Evolutionary conservation across 768 basidiomycete genomes (phyloP), one percentile per base, ranked within the genome.

Genomic region (Suillus subaureus): DNA sequence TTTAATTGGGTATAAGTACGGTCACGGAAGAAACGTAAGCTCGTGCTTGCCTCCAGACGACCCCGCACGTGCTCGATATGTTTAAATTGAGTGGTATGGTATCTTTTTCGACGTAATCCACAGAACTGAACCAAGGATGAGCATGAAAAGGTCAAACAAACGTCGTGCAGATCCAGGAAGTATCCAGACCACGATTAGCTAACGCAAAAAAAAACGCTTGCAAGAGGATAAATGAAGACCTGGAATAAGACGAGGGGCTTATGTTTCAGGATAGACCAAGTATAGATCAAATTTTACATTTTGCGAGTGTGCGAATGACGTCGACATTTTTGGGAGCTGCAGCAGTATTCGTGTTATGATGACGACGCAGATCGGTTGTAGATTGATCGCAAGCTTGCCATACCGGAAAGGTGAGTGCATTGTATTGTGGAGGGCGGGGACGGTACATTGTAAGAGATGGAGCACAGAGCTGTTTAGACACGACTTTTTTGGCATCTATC

Each of bases 61-160:
- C 67, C 31, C 28, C 56, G 60, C 39, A 74, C 64, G 31, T 68
- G 65, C 4, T 58, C 51, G 21, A 54, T 66, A 51, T 72, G 70
- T 52, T 74, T 67, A 63, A 63, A 64, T 21, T 73, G 54, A 1
- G 70, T 51, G 16, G 73, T 7, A 74, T 21, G 21, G 39, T 39
- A 4, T 71, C 70, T 0, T 62, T 74, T 55, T 67, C 65, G 11
- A 75, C 39, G 61, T 54, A 43, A 15, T 61, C 12, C 15, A 74
- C 40, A 35, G 69, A 64, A 6, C 21, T 47, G 31, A 72, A 64
- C 73, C 69, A 69, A 39, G 69, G 58, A 73, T 66, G 55, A 62
- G 61, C 16, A 68, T 61, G n/a, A 67, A 61, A 66, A 74, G 68
- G 35, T 74, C 73, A 1, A 74, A 6, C 16, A 49, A 73, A 71